Percentiles rank a stretch among this genome's conserved stretches.
These are phyloP conservation scores for Linnemannia exigua DNA, from an alignment of 192 early-diverging fungal species.

Conservation along the genomic window DNA sequence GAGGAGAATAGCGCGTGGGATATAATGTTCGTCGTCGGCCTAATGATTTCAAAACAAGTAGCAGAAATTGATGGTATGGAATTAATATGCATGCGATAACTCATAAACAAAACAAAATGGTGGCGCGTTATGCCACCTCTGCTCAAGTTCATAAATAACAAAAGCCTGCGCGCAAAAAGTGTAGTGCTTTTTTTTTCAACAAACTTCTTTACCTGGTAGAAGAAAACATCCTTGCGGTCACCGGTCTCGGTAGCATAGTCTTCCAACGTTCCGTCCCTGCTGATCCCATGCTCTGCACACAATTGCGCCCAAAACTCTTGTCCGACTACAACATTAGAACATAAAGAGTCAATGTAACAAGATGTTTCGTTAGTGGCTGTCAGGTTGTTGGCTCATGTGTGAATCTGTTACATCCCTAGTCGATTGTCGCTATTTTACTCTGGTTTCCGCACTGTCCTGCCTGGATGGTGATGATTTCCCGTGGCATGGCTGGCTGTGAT, in stretches of 20 bases:
- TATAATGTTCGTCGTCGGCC: conserved; percentile 99
- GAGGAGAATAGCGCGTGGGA: conserved; percentile 92
- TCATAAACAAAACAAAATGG: neutral
- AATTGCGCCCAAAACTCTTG: conserved; percentile 95
- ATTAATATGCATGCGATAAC: neutral
- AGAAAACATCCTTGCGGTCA: conserved; percentile 98
- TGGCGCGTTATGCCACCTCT: neutral
- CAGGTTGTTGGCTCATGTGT: no score
- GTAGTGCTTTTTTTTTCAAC: no score
- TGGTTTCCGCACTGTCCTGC: conserved; percentile 99
- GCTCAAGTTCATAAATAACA: no score
- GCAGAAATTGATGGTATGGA: conserved; percentile 4
- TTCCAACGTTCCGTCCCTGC: conserved; percentile 92
- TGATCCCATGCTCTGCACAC: conserved; percentile 96
- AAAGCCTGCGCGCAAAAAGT: no score
- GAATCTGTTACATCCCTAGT: no score
- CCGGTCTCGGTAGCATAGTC: conserved; percentile 90
- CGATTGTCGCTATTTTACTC: conserved; percentile 79
- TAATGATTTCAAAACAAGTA: conserved; percentile 50
- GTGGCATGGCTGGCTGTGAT: conserved; percentile 69
- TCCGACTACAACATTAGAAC: conserved; percentile 76
- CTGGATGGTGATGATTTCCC: conserved; percentile 97
- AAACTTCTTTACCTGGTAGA: conserved; percentile 83
- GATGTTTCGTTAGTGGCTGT: neutral
- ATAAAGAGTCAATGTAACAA: neutral